phyloP scores from a whole-genome alignment of 768 basidiomycete species.

The Neoboletus magnificus region DNA sequence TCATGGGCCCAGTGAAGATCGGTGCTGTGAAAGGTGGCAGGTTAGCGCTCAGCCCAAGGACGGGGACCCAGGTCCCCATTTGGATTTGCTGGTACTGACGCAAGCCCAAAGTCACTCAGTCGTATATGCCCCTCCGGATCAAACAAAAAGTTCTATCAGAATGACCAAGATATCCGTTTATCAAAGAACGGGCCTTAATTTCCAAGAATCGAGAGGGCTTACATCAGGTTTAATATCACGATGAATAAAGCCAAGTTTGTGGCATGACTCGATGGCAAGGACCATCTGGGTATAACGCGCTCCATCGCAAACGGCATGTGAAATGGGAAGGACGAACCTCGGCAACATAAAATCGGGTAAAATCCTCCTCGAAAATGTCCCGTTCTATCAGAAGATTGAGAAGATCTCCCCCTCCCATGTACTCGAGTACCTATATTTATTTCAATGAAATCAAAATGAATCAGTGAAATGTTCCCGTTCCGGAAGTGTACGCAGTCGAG shows the following conservation, averaged over 20 bases:
- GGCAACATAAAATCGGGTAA: conserved; percentile 90
- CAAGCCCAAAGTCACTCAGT: conserved; percentile 93
- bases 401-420: conserved; percentile 95
- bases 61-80: conserved; percentile 22
- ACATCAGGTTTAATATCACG: conserved; percentile 97
- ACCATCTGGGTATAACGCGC: conserved; percentile 67
- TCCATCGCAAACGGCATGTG: conserved; percentile 20
- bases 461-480: conserved; percentile 34
- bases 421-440: conserved; percentile 74
- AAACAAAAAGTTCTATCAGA: conserved; percentile 86
- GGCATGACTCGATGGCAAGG: conserved; percentile 88
- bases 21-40: conserved; percentile 48
- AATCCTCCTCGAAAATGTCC: conserved; percentile 87
- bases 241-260: conserved; percentile 95
- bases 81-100: conserved; percentile 53
- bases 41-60: conserved; percentile 16
- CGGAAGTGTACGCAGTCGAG: conserved; percentile 15
- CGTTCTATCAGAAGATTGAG: conserved; percentile 93
- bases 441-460: conserved; percentile 58
- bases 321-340: conserved; percentile 54
- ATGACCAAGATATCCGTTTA: conserved; percentile 24
- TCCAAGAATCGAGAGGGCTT: conserved; percentile 31
- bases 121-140: conserved; percentile 91
- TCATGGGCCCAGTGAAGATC: conserved; percentile 98
- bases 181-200: conserved; percentile 29